Evolutionary conservation across 2,329 filamentous ascomycete genomes (phyloP), one percentile per base, ranked within the genome.

Genomic region (Cadophora luteo-olivacea): DNA sequence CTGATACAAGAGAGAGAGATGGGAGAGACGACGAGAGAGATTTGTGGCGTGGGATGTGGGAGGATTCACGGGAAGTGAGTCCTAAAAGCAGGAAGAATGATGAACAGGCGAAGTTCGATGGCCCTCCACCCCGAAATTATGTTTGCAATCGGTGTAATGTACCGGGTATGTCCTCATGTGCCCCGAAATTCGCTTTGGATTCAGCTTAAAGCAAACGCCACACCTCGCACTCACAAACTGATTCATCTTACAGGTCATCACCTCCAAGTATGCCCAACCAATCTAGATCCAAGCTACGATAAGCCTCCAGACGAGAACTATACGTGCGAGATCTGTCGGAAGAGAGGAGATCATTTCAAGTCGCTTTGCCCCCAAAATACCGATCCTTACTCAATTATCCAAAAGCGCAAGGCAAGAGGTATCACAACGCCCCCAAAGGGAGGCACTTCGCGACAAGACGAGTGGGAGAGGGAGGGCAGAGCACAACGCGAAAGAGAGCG

Each of bases 191-290:
- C 3, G 11, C n/a, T 3, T 60, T 16, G 22, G 19, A 4, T 32
- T 54, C 51, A 54, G 1, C 1, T 32, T 32, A 7, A 29, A 45
- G 11, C 19, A 22, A 48, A 1, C 4, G 22, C 19, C 16, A 48
- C 6, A 11, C 9, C 45, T 48, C 9, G 19, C n/a, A 48, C 16
- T n/a, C n/a, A n/a, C 33, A 25, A 19, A 41, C 32, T 65, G 12
- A 65, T 49, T 24, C 9, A 32, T n/a, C 25, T 8, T 14, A 64
- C 66, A 84, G 82, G 81, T 32, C 82, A 83, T 69, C 76, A 72
- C 68, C 72, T 82, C 22, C 73, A 79, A 62, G 41, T 74, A 1
- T 84, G 82, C 64, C 81, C 82, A 22, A 84, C 81, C 1, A 82
- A 81, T 68, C 54, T 82, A n/a, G 79, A 83, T 65, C 78, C 80